phyloP scores from a whole-genome alignment of 129 eudicot species.

The Deinandra increscens region DNA sequence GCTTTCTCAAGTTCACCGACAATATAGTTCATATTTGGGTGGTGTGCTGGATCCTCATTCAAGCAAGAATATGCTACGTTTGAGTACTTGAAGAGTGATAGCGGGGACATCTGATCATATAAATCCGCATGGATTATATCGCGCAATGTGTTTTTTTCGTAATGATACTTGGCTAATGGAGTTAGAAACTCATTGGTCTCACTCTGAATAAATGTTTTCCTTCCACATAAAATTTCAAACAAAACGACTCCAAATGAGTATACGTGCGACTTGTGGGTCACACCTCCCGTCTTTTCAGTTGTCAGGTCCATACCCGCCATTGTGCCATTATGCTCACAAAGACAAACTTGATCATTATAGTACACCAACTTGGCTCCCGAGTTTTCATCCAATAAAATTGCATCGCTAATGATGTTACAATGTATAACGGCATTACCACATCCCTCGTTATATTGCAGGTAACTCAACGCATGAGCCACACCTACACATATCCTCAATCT shows the following conservation, averaged over 20 bases:
- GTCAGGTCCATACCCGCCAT: background rate
- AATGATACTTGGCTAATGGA: background rate
- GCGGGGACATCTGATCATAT: background rate
- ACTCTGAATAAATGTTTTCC: background rate
- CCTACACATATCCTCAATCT: background rate
- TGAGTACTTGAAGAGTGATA: background rate
- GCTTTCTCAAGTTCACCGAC: background rate
- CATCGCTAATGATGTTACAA: background rate
- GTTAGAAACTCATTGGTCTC: background rate
- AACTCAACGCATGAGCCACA: background rate
- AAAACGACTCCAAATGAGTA: slow-evolving; percentile 5
- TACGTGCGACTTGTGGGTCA: background rate
- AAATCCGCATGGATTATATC: background rate
- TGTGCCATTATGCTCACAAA: background rate
- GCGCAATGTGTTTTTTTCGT: background rate
- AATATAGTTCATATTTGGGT: background rate
- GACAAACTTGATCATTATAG: background rate
- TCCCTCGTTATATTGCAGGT: background rate
- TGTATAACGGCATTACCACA: background rate
- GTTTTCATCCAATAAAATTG: background rate
- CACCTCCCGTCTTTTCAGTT: background rate
- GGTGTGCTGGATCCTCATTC: background rate
- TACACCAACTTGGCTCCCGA: background rate
- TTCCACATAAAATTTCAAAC: background rate
- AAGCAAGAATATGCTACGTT: background rate